Conservation (phyloP, 148 eudicot species). For the Euryodendron excelsum region DNA sequence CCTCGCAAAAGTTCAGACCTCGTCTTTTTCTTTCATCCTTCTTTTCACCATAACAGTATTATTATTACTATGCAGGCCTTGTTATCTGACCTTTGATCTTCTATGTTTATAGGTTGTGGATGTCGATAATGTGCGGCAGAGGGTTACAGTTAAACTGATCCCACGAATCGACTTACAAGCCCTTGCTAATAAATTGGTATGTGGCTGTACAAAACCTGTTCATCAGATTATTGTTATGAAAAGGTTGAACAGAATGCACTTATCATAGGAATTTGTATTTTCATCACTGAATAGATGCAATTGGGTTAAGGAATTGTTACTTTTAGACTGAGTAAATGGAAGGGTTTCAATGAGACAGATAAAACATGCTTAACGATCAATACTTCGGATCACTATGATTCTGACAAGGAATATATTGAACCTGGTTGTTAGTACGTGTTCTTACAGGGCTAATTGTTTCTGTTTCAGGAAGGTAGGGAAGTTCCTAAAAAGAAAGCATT, state of each 20-base stretch:
- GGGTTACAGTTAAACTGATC: constrained; percentile 82
- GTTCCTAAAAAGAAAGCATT: constrained; percentile 83
- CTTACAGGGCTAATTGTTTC: constrained; percentile 9
- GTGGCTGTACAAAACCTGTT: constrained; percentile 8
- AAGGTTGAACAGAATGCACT: too few species aligned
- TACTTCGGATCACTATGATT: too few species aligned
- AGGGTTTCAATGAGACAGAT: background rate
- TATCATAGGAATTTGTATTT: background rate
- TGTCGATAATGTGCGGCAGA: constrained; percentile 90
- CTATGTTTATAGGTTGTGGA: constrained; percentile 62
- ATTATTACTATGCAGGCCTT: background rate
- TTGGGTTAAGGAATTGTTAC: background rate
- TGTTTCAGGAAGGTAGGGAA: constrained; percentile 89
- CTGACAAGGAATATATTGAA: background rate
- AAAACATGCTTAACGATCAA: too few species aligned
- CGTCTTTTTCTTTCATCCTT: too few species aligned
- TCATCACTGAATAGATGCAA: background rate
- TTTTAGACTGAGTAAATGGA: background rate
- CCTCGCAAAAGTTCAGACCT: constrained; percentile 73
- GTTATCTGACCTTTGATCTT: background rate
- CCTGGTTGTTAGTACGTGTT: background rate
- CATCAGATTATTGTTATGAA: too few species aligned
- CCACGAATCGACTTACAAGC: constrained; percentile 92
- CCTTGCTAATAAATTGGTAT: constrained; percentile 74
- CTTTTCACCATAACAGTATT: background rate